Conservation (phyloP, 108 stramenopile genomes). For the Chaetoceros tenuissimus region DNA sequence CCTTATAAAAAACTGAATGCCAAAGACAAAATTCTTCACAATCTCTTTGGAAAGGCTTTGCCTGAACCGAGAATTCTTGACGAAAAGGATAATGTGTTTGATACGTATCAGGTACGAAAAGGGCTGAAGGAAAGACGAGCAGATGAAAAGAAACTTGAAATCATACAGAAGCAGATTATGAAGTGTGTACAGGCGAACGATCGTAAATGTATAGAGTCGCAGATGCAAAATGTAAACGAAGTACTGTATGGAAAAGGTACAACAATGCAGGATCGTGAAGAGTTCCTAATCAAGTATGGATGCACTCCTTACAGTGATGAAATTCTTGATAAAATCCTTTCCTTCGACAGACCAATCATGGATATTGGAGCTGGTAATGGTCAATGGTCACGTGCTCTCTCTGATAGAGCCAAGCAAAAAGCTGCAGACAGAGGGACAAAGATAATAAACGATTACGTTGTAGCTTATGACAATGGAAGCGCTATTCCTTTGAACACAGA, state of each 20-base stretch:
- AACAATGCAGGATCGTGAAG: conserved; percentile 58
- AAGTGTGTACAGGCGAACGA: conserved; percentile 21
- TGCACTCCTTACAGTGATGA: conserved; percentile 66
- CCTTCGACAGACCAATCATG: conserved; percentile 20
- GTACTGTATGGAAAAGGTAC: conserved; percentile 65
- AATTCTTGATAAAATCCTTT: conserved; percentile 25
- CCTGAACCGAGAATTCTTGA: conserved; percentile 37
- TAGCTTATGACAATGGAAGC: conserved; percentile 64
- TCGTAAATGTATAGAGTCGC: conserved; percentile 23
- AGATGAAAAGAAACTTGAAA: conserved; percentile 37
- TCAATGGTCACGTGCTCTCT: conserved; percentile 65
- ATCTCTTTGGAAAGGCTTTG: conserved; percentile 17
- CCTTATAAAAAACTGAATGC: not conserved
- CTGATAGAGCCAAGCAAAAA: conserved; percentile 22
- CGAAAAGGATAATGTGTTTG: conserved; percentile 35
- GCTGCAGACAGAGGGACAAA: not conserved
- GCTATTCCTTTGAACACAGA: conserved; percentile 51
- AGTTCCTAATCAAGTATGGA: conserved; percentile 65
- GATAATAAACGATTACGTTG: conserved; percentile 35
- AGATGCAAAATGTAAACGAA: conserved; percentile 25
- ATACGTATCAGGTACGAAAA: conserved; percentile 25
- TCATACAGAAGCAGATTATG: conserved; percentile 24
- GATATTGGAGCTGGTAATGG: conserved; percentile 83
- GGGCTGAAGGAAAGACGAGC: conserved; percentile 32
- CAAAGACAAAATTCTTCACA: not conserved